Base-by-base conservation (phyloP, 2,329 filamentous ascomycete genomes). In the Botrytis fragariae region DNA sequence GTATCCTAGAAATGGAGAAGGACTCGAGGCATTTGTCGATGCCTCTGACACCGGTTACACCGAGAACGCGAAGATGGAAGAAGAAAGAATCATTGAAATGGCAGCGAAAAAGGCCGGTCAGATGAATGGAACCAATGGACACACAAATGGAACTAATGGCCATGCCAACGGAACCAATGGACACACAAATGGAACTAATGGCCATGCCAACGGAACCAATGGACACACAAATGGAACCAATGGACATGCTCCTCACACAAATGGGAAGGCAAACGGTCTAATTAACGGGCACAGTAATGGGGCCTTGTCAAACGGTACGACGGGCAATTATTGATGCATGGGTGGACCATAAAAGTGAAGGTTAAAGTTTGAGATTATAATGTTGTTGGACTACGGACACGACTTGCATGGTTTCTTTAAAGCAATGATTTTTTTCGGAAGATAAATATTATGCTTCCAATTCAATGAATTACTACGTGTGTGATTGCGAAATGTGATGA, bases 21-120 rank as follows among this genome's bases (percentile, higher is more conserved):
- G 91, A 39, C 74, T 93, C 1, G 91, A 93, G 76, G 90, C 91
- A 0, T 92, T 87, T 74, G 91, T 93, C 12, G 91, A 93, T 79
- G 83, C 87, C 1, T 90, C 87, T 73, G 91, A 93, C 77, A 93
- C 90, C 64, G 91, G 91, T 0, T 87, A 87, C 74, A 79, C 78
- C 8, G 78, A 80, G 59, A 79, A 79, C 51, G 75, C 74, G 4
- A 77, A 78, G 71, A 73, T 74, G 62, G 78, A 77, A 54, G 79
- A 80, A 71, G 76, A 79, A 71, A 74, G 63, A 29, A 72, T 76
- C 2, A 37, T 79, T 16, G 78, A 79, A 7, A 68, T 59, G 51
- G 62, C 71, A 3, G 76, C 76, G n/a, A 77, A 75, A 69, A 78
- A 78, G 65, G 78, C 77, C 4, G 76, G 77, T 0, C 71, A 57